phyloP scores from a whole-genome alignment of 768 basidiomycete species.

The Glaciozyma antarctica region DNA sequence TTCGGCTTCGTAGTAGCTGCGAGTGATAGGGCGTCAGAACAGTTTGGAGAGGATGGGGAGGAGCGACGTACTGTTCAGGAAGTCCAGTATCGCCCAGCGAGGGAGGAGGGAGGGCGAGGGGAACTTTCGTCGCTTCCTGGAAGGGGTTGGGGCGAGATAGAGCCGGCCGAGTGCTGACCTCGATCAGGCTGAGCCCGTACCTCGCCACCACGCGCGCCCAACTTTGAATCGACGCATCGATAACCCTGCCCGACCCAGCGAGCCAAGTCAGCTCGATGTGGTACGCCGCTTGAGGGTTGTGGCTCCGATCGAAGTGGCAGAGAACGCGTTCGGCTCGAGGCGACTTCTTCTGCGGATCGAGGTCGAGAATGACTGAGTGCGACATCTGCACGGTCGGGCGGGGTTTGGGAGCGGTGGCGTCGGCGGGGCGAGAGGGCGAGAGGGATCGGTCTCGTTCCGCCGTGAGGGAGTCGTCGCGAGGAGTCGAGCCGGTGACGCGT shows the following conservation, averaged over 20 bases:
- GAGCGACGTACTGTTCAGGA: conserved; percentile 53
- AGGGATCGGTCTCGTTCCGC: conserved; percentile 5
- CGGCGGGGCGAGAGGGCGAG: conserved; percentile 10
- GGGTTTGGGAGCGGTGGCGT: not conserved
- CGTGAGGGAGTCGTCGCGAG: not conserved
- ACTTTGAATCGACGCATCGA: conserved; percentile 74
- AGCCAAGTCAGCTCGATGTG: conserved; percentile 98
- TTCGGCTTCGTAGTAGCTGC: conserved; percentile 8
- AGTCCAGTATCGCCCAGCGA: not conserved
- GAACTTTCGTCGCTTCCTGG: conserved; percentile 78
- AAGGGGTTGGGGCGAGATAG: conserved; percentile 63
- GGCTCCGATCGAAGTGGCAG: conserved; percentile 79
- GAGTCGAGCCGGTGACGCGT: not conserved
- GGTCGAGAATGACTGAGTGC: conserved; percentile 82
- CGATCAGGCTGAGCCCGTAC: conserved; percentile 83
- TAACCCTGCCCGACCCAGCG: conserved; percentile 78
- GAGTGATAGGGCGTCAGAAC: not conserved
- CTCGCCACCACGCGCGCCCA: conserved; percentile 77
- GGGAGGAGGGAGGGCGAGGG: conserved; percentile 67
- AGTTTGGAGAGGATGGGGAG: conserved; percentile 61
- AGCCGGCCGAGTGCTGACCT: conserved; percentile 39
- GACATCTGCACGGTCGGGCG: conserved; percentile 52
- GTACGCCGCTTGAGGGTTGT: conserved; percentile 87
- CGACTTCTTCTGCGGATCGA: conserved; percentile 50
- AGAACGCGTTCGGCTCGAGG: conserved; percentile 45